phyloP scores from a whole-genome alignment of 345 rosid genomes.

The Camelina neglecta region DNA sequence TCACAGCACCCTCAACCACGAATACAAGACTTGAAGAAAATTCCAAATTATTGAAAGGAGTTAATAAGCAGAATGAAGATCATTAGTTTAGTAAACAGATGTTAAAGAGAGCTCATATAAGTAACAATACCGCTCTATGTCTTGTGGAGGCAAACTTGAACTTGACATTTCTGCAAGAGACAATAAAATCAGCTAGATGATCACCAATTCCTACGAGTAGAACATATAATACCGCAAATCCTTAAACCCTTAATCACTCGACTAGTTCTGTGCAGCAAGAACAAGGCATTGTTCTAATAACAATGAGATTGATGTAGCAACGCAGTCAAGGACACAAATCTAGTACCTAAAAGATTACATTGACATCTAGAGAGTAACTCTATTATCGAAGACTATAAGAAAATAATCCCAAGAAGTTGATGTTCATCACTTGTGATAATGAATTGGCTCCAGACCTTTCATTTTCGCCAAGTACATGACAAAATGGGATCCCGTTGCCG shows the following conservation, averaged over 20 bases:
- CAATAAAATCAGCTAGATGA: slow-evolving; percentile 25
- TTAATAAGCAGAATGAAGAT: slow-evolving; percentile 27
- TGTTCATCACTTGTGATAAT: slow-evolving; percentile 3
- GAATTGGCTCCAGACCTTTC: slow-evolving; percentile 60
- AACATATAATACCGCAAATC: slow-evolving; percentile 4
- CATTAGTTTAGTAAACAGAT: background rate
- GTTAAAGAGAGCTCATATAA: slow-evolving; percentile 10
- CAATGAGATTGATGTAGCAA: slow-evolving; percentile 13
- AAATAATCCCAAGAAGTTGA: background rate
- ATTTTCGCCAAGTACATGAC: slow-evolving; percentile 89
- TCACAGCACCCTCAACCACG: slow-evolving; percentile 71
- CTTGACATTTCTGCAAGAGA: slow-evolving; percentile 70
- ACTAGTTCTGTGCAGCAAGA: background rate
- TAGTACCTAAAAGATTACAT: background rate
- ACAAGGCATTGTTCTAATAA: background rate
- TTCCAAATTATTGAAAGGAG: slow-evolving; percentile 2
- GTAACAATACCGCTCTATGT: slow-evolving; percentile 68
- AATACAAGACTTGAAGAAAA: slow-evolving; percentile 66
- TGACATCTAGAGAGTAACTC: slow-evolving; percentile 4
- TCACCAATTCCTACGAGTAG: background rate
- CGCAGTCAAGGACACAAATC: background rate
- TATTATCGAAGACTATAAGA: slow-evolving; percentile 1
- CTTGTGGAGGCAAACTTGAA: slow-evolving; percentile 68
- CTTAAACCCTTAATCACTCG: background rate
- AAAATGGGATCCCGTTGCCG: slow-evolving; percentile 92